These are phyloP conservation scores for Wickerhamiella azyma DNA, from an alignment of 805 yeast species.

Conservation along the genomic window DNA sequence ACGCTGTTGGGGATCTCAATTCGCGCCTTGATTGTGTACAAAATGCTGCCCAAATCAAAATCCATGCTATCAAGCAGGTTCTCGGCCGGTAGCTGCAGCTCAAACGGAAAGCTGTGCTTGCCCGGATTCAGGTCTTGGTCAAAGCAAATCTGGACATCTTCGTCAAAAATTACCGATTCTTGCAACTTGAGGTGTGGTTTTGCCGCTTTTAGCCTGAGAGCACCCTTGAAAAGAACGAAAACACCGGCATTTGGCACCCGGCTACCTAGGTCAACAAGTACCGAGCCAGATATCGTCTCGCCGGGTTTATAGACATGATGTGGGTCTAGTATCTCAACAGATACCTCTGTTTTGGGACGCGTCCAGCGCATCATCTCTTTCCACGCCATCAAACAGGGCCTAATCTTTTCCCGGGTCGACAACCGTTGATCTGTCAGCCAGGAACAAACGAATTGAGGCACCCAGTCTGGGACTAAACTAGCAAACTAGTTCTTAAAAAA, in stretches of 20 bases:
- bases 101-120: conserved; percentile 78
- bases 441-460: no score
- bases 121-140: conserved; percentile 31
- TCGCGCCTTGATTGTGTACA: conserved; percentile 44
- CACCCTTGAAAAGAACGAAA: conserved; percentile 21
- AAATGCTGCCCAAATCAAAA: conserved; percentile 76
- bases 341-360: conserved; percentile 28
- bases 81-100: conserved; percentile 63
- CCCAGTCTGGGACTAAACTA: no score
- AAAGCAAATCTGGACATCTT: background rate
- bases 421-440: no score
- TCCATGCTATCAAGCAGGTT: conserved; percentile 61
- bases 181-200: background rate
- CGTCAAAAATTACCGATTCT: conserved; percentile 14
- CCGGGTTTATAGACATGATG: conserved; percentile 72
- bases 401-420: no score
- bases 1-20: conserved; percentile 18
- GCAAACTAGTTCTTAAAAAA: no score
- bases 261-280: conserved; percentile 22
- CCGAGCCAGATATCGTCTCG: conserved; percentile 34
- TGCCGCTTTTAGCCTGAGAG: conserved; percentile 10
- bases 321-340: conserved; percentile 57
- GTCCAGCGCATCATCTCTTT: background rate
- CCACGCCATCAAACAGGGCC: conserved; percentile 3
- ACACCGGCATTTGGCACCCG: conserved; percentile 17